Percentiles rank a stretch among this genome's conserved stretches.
phyloP scores from a whole-genome alignment of 2,329 filamentous ascomycete genomes.

The Talaromyces funiculosus region DNA sequence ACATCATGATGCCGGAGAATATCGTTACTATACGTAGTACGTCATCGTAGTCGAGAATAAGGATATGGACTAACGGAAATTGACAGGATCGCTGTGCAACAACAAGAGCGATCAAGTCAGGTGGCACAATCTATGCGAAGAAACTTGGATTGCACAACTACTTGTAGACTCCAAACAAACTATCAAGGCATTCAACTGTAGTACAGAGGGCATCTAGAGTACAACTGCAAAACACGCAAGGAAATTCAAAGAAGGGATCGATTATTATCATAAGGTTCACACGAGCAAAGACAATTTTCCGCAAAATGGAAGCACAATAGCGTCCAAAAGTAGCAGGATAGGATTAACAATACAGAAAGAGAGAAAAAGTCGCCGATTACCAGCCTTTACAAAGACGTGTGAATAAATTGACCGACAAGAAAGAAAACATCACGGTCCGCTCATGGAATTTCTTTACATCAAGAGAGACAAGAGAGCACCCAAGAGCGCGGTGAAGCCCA shows the following conservation, averaged over 20 bases:
- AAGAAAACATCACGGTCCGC: slow-evolving; percentile 30
- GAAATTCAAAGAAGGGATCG: slow-evolving; percentile 21
- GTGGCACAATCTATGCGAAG: background rate
- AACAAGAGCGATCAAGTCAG: background rate
- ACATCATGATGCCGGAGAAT: background rate
- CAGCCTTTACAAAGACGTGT: slow-evolving; percentile 33
- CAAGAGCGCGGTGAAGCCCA: slow-evolving; percentile 41
- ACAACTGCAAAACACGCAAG: background rate
- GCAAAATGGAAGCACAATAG: slow-evolving; percentile 8
- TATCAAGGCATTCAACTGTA: background rate
- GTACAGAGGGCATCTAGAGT: background rate
- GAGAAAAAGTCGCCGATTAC: slow-evolving; percentile 30
- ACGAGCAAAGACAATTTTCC: slow-evolving; percentile 15
- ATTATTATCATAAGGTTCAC: slow-evolving; percentile 38
- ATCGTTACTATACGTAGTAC: background rate
- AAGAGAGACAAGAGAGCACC: slow-evolving; percentile 42
- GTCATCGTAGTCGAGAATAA: background rate
- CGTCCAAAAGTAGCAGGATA: slow-evolving; percentile 6
- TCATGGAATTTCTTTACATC: slow-evolving; percentile 36
- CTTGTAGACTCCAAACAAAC: background rate
- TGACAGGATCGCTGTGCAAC: background rate
- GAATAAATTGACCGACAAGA: slow-evolving; percentile 16
- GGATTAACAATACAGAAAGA: slow-evolving; percentile 9
- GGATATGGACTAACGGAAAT: background rate
- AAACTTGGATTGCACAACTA: background rate